phyloP scores from a whole-genome alignment of 306 rosid genomes.

The Fagus sylvatica region DNA sequence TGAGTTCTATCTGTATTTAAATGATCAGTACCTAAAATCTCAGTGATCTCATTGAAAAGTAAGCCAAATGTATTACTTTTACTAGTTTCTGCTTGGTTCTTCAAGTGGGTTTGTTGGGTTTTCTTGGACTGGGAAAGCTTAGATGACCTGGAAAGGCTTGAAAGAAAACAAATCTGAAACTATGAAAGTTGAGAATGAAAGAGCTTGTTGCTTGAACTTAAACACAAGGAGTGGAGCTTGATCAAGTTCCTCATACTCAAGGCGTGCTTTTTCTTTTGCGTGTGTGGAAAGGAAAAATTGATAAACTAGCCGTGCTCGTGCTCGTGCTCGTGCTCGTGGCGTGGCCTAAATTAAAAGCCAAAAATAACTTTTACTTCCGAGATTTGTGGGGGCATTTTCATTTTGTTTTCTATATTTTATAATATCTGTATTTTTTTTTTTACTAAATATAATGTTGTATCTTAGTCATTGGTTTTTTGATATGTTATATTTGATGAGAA shows the following conservation, averaged over 20 bases:
- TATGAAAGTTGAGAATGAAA: slow-evolving; percentile 18
- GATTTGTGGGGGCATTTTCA: too few relatives aligned
- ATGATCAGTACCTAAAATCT: slow-evolving; percentile 60
- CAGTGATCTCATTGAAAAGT: slow-evolving; percentile 60
- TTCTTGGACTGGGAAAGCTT: not conserved
- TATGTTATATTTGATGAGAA: too few relatives aligned
- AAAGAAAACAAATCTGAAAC: slow-evolving; percentile 20
- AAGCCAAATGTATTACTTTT: slow-evolving; percentile 21
- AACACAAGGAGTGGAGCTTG: slow-evolving; percentile 14
- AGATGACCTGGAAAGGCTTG: slow-evolving; percentile 15
- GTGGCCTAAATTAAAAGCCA: too few relatives aligned
- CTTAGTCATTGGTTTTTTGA: too few relatives aligned
- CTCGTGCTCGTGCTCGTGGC: too few relatives aligned
- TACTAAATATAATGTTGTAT: too few relatives aligned
- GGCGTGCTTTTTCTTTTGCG: not conserved
- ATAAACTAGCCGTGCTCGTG: too few relatives aligned
- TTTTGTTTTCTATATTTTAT: too few relatives aligned
- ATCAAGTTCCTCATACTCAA: slow-evolving; percentile 39
- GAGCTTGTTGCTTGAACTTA: slow-evolving; percentile 10
- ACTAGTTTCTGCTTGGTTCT: slow-evolving; percentile 17
- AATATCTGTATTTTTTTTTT: too few relatives aligned
- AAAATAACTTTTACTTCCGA: too few relatives aligned
- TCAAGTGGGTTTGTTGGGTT: slow-evolving; percentile 13
- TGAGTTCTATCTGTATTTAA: slow-evolving; percentile 22
- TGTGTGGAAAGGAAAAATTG: not conserved